These are phyloP conservation scores for Beauveria varroae DNA, from an alignment of 2,329 filamentous ascomycete genomes.

Conservation along the genomic window DNA sequence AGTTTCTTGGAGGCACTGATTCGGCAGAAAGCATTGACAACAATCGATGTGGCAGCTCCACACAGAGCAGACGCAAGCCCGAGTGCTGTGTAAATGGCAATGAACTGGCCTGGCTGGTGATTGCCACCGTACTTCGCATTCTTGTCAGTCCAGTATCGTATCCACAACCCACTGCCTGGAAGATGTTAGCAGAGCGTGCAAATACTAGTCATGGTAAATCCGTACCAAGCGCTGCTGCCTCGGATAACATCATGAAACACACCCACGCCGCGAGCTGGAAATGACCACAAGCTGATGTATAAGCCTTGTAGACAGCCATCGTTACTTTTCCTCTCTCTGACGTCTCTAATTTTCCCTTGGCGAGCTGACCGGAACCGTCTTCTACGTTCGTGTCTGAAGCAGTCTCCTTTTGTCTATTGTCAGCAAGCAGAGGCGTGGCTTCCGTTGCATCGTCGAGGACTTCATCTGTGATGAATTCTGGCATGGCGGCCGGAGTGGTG, in stretches of 20 bases:
- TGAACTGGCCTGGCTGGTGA: conserved; percentile 68
- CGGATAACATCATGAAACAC: conserved; percentile 62
- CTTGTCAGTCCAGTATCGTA: conserved; percentile 76
- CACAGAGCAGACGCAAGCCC: conserved; percentile 71
- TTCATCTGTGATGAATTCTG: conserved; percentile 54
- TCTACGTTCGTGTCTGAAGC: conserved; percentile 59
- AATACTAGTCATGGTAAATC: conserved; percentile 8
- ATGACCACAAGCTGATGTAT: conserved; percentile 81
- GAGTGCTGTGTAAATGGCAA: conserved; percentile 84
- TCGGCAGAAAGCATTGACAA: conserved; percentile 93
- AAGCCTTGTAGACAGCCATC: conserved; percentile 78
- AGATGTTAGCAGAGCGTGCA: conserved; percentile 8
- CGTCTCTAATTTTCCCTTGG: conserved; percentile 72
- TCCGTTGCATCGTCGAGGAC: conserved; percentile 78
- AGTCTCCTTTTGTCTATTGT: conserved; percentile 48
- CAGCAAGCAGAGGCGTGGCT: conserved; percentile 71
- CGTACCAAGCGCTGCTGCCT: conserved; percentile 69
- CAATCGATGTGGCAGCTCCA: conserved; percentile 77
- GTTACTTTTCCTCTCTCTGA: conserved; percentile 87
- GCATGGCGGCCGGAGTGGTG: conserved; percentile 38
- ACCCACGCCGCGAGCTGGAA: conserved; percentile 71
- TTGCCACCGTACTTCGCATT: conserved; percentile 62
- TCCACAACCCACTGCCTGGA: conserved; percentile 69
- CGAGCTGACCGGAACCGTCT: conserved; percentile 59
- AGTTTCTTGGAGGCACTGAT: conserved; percentile 90